Evolutionary conservation across 2,329 filamentous ascomycete species (phyloP).

Genomic region (Talaromyces sp.): DNA sequence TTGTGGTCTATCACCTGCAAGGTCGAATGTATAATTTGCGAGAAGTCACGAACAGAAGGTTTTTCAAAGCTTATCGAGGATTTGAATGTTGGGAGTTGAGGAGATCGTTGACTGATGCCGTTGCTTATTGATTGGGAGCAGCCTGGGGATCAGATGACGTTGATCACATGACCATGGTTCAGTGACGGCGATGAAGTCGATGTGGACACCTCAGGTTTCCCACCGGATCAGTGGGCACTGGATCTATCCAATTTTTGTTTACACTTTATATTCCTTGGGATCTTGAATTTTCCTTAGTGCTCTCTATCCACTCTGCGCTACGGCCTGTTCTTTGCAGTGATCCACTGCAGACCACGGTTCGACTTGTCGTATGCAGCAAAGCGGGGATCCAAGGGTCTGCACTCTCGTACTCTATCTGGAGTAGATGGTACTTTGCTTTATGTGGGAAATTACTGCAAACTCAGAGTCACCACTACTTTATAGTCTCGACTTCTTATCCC

Average conservation of each 20-base stretch:
- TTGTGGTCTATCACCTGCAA: constrained; percentile 20
- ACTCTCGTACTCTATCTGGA: not conserved
- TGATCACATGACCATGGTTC: constrained; percentile 25
- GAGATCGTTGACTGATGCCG: not conserved
- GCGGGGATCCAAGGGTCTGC: constrained; percentile 2
- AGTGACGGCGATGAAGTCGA: not conserved
- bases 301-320: not conserved
- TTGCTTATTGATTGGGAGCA: no score
- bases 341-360: not conserved
- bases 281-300: not conserved
- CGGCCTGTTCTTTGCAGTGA: not conserved
- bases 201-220: not conserved
- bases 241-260: not conserved
- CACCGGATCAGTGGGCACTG: not conserved
- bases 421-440: not conserved
- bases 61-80: not conserved
- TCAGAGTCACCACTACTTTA: not conserved
- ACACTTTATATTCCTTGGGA: no score
- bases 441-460: not conserved
- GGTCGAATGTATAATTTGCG: not conserved
- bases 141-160: no score
- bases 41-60: not conserved
- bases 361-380: constrained; percentile 6
- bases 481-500: not conserved
- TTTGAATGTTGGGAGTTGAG: not conserved